Percentiles rank a stretch among this genome's conserved stretches.
phyloP scores from a whole-genome alignment of 805 yeast species.

The Saturnispora hagleri region DNA sequence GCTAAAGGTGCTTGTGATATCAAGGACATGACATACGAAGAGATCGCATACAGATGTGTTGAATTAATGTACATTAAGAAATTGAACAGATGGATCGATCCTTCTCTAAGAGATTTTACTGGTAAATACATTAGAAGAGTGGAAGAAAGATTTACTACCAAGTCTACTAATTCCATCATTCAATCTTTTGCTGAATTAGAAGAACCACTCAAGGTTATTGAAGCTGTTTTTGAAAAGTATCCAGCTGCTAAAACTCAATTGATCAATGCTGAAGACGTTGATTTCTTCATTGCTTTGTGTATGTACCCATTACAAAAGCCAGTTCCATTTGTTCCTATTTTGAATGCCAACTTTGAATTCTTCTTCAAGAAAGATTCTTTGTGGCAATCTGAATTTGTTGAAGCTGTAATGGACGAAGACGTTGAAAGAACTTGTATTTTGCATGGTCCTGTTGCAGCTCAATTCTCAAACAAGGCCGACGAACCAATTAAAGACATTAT shows the following conservation, averaged over 20 bases:
- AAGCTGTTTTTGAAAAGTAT: conserved; percentile 53
- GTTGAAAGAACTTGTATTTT: conserved; percentile 98
- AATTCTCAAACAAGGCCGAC: conserved; percentile 73
- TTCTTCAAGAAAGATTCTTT: conserved; percentile 97
- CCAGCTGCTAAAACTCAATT: conserved; percentile 74
- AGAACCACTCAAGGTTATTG: conserved; percentile 53
- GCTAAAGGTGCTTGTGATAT: conserved; percentile 76
- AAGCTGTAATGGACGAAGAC: conserved; percentile 91
- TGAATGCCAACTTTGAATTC: conserved; percentile 89
- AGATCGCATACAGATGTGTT: conserved; percentile 78
- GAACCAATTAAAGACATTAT: conserved; percentile 90
- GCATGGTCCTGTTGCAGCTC: conserved; percentile 98
- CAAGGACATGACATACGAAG: conserved; percentile 91
- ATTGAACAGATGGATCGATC: conserved; percentile 81
- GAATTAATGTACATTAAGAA: conserved; percentile 80
- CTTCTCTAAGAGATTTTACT: conserved; percentile 72
- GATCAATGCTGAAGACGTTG: conserved; percentile 91
- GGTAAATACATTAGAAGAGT: conserved; percentile 87
- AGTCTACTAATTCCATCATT: conserved; percentile 53
- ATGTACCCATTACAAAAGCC: conserved; percentile 87
- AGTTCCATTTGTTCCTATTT: conserved; percentile 92
- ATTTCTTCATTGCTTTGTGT: conserved; percentile 78
- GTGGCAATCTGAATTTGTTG: conserved; percentile 98
- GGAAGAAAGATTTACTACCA: conserved; percentile 85
- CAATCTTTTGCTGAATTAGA: conserved; percentile 65